Conservation (phyloP, 495 filamentous ascomycete species). For the Penicillium bovifimosum region DNA sequence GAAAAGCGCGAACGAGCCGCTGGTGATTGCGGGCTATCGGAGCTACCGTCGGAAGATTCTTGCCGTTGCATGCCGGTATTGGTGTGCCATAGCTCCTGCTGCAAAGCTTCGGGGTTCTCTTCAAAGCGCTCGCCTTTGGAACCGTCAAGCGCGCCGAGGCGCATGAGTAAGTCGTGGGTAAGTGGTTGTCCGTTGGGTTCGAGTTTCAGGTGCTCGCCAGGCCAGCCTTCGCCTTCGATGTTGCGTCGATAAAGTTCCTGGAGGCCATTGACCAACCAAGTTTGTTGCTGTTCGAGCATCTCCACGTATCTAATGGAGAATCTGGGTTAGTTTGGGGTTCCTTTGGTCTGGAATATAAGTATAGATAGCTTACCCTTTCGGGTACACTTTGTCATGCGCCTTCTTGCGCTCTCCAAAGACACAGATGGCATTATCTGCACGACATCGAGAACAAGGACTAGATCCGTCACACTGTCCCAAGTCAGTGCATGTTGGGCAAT, state of each 20-base stretch:
- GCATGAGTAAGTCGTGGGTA: slow-evolving; percentile 60
- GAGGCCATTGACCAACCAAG: slow-evolving; percentile 55
- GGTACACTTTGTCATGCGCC: slow-evolving; percentile 58
- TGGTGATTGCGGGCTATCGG: slow-evolving; percentile 48
- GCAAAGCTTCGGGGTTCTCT: slow-evolving; percentile 50
- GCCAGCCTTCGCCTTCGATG: slow-evolving; percentile 48
- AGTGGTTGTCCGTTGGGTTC: slow-evolving; percentile 54
- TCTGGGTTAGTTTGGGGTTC: not conserved
- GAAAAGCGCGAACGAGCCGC: slow-evolving; percentile 29
- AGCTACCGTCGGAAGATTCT: slow-evolving; percentile 48
- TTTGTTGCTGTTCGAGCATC: slow-evolving; percentile 67
- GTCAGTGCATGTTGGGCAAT: slow-evolving; percentile 17
- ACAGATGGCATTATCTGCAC: slow-evolving; percentile 55
- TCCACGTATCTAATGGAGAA: slow-evolving; percentile 52
- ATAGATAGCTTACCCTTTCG: slow-evolving; percentile 47
- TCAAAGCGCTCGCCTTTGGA: slow-evolving; percentile 53
- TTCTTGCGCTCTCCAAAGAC: slow-evolving; percentile 60
- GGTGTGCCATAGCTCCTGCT: slow-evolving; percentile 47
- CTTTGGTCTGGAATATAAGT: not conserved
- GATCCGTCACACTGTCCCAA: slow-evolving; percentile 49
- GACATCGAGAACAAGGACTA: slow-evolving; percentile 55
- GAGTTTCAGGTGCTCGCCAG: slow-evolving; percentile 47
- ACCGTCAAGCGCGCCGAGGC: slow-evolving; percentile 50
- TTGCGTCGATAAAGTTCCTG: slow-evolving; percentile 55
- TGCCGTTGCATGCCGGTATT: slow-evolving; percentile 48